Evolutionary conservation across 225 moss, liverwort and hornwort genomes (phyloP).

Genomic region (Physcomitrellopsis africana): DNA sequence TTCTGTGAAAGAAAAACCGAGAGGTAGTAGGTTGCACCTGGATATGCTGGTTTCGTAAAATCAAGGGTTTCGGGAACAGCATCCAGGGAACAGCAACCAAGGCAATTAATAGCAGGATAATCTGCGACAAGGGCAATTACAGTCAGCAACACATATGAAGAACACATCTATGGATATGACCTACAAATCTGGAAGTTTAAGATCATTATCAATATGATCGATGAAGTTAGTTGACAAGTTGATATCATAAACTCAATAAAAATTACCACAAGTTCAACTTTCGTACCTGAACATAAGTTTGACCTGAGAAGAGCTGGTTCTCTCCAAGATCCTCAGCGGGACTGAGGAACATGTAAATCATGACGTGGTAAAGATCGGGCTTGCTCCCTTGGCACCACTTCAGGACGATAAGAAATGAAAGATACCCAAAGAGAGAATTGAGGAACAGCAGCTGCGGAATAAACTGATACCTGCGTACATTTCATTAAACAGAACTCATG

Average conservation of each 20-base stretch:
- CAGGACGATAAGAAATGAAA: conserved; percentile 85
- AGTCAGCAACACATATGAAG: not conserved
- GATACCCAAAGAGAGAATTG: conserved; percentile 56
- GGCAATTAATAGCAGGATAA: conserved; percentile 65
- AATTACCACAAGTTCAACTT: not conserved
- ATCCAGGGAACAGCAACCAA: conserved; percentile 69
- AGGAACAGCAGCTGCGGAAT: conserved; percentile 95
- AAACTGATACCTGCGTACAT: conserved; percentile 82
- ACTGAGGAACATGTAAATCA: conserved; percentile 99
- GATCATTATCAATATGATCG: not conserved
- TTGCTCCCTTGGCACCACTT: conserved; percentile 95
- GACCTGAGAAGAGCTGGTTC: conserved; percentile 81
- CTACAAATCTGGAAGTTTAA: not conserved
- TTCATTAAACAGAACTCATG: not conserved
- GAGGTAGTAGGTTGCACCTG: conserved; percentile 36
- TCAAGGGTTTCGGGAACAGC: conserved; percentile 71
- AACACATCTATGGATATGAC: not conserved
- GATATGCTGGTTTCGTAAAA: conserved; percentile 59
- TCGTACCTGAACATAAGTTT: conserved; percentile 66
- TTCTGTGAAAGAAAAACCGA: not conserved
- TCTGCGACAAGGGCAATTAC: conserved; percentile 29
- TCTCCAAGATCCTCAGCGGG: conserved; percentile 62
- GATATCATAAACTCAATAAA: not conserved
- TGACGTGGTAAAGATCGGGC: conserved; percentile 97
- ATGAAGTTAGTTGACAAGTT: no score